Conservation (phyloP, 805 yeast species). For the Pichia eremophila region DNA sequence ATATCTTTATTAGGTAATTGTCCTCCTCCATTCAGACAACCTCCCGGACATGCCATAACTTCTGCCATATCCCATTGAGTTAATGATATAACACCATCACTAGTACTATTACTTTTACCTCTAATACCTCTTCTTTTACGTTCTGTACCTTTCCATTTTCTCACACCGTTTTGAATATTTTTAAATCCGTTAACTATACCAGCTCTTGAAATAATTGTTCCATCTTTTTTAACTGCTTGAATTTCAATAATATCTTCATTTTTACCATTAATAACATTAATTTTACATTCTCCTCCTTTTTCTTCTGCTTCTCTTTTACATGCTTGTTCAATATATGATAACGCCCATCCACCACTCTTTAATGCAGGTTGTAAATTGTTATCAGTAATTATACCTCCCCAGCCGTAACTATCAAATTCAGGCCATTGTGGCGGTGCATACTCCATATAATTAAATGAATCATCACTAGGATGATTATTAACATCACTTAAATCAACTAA, state of each 20-base stretch:
- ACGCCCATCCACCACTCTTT: not conserved
- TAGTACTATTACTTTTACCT: too few species aligned
- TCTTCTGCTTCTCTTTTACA: not conserved
- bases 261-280: not conserved
- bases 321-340: not conserved
- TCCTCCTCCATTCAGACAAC: conserved; percentile 97
- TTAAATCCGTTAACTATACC: conserved; percentile 83
- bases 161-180: conserved; percentile 86
- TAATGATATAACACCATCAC: not conserved
- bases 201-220: conserved; percentile 36
- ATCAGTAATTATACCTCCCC: conserved; percentile 46
- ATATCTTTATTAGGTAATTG: conserved; percentile 40
- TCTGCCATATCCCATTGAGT: conserved; percentile 72
- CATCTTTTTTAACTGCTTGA: not conserved
- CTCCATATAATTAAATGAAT: not conserved
- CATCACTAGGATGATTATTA: too few species aligned
- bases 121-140: conserved; percentile 6
- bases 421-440: conserved; percentile 59
- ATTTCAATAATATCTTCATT: not conserved
- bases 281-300: not conserved
- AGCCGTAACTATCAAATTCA: conserved; percentile 31
- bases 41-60: conserved; percentile 97
- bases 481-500: conserved; percentile 37
- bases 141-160: conserved; percentile 53
- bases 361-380: conserved; percentile 7